Conservation (phyloP, 176 grass and related monocot genomes). For the Aegilops speltoides region DNA sequence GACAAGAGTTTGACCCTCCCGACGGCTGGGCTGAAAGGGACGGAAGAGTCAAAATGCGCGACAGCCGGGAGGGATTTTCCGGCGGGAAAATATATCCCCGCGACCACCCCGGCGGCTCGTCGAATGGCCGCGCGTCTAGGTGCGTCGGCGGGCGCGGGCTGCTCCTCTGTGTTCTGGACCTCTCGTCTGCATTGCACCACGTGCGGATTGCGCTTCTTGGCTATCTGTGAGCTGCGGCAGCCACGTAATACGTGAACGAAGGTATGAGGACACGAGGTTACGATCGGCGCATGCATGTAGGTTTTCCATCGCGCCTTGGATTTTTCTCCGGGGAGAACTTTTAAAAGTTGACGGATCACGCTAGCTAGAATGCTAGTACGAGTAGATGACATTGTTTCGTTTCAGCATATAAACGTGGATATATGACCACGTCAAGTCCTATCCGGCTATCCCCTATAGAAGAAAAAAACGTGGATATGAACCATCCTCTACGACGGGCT, state of each 20-base stretch:
- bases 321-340: neutral
- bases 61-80: slow-evolving; percentile 2
- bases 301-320: too few relatives aligned
- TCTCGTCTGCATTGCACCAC: neutral
- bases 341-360: neutral
- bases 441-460: rapidly evolving
- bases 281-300: neutral
- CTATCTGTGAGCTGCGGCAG: too few relatives aligned
- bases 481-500: too few relatives aligned
- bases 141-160: too few relatives aligned
- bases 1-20: slow-evolving; percentile 34
- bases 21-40: neutral
- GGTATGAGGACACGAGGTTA: too few relatives aligned
- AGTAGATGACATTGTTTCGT: neutral
- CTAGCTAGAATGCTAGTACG: too few relatives aligned
- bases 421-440: neutral
- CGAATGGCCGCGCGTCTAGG: neutral
- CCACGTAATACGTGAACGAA: neutral
- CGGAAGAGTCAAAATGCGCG: slow-evolving; percentile 15
- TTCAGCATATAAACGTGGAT: neutral
- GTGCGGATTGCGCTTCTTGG: neutral
- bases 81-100: neutral
- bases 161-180: neutral
- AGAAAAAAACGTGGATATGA: neutral
- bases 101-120: slow-evolving; percentile 1